These are phyloP conservation scores for Bassia scoparia DNA, from an alignment of 148 eudicot genomes.

Conservation along the genomic window DNA sequence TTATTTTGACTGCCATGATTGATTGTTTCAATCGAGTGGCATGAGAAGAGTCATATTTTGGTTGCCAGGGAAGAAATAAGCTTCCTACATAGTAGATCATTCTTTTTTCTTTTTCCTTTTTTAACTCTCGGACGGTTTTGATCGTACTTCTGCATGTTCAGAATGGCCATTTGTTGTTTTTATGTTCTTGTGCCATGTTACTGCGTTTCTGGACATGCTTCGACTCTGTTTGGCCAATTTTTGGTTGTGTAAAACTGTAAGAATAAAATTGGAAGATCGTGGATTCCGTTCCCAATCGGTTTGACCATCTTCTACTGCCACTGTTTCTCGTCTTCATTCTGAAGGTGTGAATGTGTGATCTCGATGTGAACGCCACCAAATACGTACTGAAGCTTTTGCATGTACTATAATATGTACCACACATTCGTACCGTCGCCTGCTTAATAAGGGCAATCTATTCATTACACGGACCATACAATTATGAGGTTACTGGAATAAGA, in stretches of 20 bases:
- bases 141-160: conserved; percentile 15
- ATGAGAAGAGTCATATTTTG: conserved; percentile 17
- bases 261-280: neutral
- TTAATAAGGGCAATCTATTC: neutral
- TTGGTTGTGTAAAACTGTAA: conserved; percentile 8
- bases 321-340: neutral
- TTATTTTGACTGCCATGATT: conserved; percentile 26
- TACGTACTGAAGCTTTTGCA: neutral
- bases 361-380: neutral
- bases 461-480: too few relatives aligned
- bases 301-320: neutral
- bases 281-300: neutral
- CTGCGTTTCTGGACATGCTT: conserved; percentile 17
- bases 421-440: neutral
- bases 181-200: conserved; percentile 7
- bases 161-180: conserved; percentile 24
- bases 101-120: neutral
- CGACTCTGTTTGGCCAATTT: conserved; percentile 4
- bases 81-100: conserved; percentile 26
- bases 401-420: too few relatives aligned
- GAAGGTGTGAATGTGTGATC: too few relatives aligned
- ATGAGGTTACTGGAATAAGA: too few relatives aligned
- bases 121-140: conserved; percentile 21
- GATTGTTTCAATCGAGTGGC: conserved; percentile 23
- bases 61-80: conserved; percentile 29